Percentiles rank a stretch among this genome's conserved stretches.
phyloP scores from a whole-genome alignment of 305 asterid genomes.

The Stenogyne calaminthoides region DNA sequence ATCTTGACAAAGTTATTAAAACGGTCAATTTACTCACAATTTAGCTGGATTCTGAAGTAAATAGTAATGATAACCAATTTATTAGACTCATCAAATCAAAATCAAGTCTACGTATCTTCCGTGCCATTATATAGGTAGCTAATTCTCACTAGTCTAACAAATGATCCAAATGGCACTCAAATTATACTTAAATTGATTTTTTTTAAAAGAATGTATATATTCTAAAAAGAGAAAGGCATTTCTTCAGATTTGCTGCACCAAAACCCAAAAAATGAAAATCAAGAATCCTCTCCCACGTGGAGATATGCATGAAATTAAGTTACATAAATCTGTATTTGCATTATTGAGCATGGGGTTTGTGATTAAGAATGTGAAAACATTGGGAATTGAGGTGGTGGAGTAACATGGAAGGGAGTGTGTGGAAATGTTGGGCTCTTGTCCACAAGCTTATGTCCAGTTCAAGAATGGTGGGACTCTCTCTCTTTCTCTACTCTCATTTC shows the following conservation, averaged over 20 bases:
- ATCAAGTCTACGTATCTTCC: not conserved
- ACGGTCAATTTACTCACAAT: not conserved
- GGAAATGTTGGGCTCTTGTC: slow-evolving; percentile 58
- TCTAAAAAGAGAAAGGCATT: not conserved
- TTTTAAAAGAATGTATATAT: not conserved
- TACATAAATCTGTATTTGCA: slow-evolving; percentile 22
- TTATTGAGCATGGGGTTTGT: slow-evolving; percentile 36
- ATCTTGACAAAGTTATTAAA: not conserved
- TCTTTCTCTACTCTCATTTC: slow-evolving; percentile 30
- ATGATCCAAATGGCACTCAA: not conserved
- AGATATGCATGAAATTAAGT: not conserved
- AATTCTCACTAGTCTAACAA: not conserved
- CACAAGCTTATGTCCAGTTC: slow-evolving; percentile 45
- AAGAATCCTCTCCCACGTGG: not conserved
- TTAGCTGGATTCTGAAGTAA: not conserved
- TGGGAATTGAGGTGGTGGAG: slow-evolving; percentile 48
- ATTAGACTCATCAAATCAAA: not conserved
- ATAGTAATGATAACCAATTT: not conserved
- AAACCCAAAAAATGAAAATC: not conserved
- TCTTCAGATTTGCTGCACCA: slow-evolving; percentile 1
- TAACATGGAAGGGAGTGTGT: slow-evolving; percentile 55
- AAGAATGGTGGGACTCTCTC: slow-evolving; percentile 20
- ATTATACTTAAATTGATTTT: not conserved
- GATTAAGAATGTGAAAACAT: slow-evolving; percentile 29
- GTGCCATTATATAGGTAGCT: not conserved